Base-by-base conservation (phyloP, 345 rosid species). In the Luvunga scandens region DNA sequence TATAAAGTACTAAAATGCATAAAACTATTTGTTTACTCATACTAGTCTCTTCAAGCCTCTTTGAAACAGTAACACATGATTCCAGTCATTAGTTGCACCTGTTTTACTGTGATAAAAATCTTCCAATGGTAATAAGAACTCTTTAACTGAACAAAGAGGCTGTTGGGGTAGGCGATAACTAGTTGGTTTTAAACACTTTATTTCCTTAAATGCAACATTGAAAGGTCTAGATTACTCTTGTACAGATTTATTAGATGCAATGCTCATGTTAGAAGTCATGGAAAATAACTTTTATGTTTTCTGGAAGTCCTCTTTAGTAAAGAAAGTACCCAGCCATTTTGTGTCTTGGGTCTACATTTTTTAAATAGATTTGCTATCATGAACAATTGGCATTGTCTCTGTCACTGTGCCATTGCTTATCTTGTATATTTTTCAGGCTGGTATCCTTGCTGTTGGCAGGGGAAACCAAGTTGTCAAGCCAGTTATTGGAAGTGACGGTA, bases 361-460 rank as follows among this genome's bases (percentile, higher is more conserved):
- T 7, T 7, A 28, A 28, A 31, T 45, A 45, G 22, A 27, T 45
- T 22, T 22, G 25, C n/a, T 57, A 22, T 56, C 38, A n/a, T 48
- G 9, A 31, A n/a, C 19, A 36, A 19, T 67, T 42, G 48, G 21
- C 31, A 12, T 57, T 66, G n/a, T 69, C 9, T 31, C 42, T 66
- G 73, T 66, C 60, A 7, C 14, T 62, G 4, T 56, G n/a, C 33
- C n/a, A 16, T 27, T 8, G 62, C 22, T 24, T 61, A 12, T 38
- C 45, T 42, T 66, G 25, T 19, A 6, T 50, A 9, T 68, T 48
- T 80, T 84, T 79, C 91, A 96, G 98, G 88, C 97, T 71, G 97
- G 97, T 79, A 96, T 96, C 83, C 98, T 96, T 79, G 97, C 98
- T 67, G 86, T 96, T 67, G 98, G 98, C 74, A 88, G 98, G 83